Percentiles rank a stretch among this genome's conserved stretches.
phyloP scores from a whole-genome alignment of 192 early-diverging fungal species.

The Spinellus fusiger region DNA sequence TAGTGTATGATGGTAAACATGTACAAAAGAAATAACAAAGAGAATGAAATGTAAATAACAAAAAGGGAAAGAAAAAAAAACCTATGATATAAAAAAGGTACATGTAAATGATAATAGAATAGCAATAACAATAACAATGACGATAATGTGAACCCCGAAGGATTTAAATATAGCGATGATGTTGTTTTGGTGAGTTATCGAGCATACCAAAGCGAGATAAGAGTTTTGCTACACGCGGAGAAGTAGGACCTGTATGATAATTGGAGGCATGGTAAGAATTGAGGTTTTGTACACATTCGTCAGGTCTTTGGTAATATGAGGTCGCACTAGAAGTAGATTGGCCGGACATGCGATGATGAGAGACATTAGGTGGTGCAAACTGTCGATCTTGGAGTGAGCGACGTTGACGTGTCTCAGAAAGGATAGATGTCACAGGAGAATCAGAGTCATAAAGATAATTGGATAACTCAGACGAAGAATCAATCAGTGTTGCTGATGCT shows the following conservation, averaged over 20 bases:
- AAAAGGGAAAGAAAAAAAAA: neutral
- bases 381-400: no score
- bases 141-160: neutral
- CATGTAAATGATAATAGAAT: neutral
- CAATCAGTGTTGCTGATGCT: no score
- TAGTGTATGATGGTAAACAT: neutral
- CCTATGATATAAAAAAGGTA: neutral
- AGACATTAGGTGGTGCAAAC: no score
- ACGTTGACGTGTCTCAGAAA: no score
- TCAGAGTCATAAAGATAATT: no score
- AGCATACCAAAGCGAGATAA: neutral
- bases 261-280: neutral
- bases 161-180: neutral
- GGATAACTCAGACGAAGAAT: no score
- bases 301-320: no score
- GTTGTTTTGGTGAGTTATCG: neutral
- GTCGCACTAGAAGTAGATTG: no score
- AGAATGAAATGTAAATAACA: neutral
- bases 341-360: no score
- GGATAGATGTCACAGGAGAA: no score
- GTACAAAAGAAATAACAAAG: neutral
- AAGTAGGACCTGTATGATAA: neutral
- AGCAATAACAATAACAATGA: neutral
- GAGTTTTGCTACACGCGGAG: neutral
- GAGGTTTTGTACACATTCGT: no score